Conservation (phyloP, 495 filamentous ascomycete genomes). For the Hypoxylon fuscum region DNA sequence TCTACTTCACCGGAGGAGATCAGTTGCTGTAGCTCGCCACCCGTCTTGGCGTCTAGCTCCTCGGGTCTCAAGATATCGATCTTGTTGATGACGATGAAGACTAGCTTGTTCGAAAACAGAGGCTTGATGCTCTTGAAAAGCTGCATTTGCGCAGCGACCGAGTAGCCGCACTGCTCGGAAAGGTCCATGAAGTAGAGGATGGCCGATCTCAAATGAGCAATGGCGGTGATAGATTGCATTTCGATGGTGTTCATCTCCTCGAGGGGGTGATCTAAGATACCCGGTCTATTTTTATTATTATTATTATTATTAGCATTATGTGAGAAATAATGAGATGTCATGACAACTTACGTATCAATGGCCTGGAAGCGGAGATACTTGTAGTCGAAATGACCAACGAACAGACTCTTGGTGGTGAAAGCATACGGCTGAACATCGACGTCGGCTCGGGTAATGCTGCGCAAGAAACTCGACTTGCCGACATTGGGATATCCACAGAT, state of each 20-base stretch:
- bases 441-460: slow-evolving; percentile 91
- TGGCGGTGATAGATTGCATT: slow-evolving; percentile 96
- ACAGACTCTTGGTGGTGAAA: slow-evolving; percentile 97
- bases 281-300: slow-evolving; percentile 67
- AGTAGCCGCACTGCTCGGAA: slow-evolving; percentile 97
- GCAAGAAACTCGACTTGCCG: slow-evolving; percentile 94
- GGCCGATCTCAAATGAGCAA: slow-evolving; percentile 92
- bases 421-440: slow-evolving; percentile 98
- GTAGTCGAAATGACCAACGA: slow-evolving; percentile 98
- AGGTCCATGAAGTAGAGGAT: slow-evolving; percentile 99
- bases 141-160: slow-evolving; percentile 86
- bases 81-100: slow-evolving; percentile 98
- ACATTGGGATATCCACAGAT: slow-evolving; percentile 99
- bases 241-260: slow-evolving; percentile 99
- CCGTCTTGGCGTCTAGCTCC: slow-evolving; percentile 83
- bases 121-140: slow-evolving; percentile 96
- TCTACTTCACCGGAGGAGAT: slow-evolving; percentile 88
- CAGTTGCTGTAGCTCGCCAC: slow-evolving; percentile 78
- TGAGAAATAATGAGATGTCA: neutral
- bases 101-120: slow-evolving; percentile 94
- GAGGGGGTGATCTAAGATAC: slow-evolving; percentile 95
- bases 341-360: slow-evolving; percentile 62
- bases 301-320: slow-evolving; percentile 20
- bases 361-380: slow-evolving; percentile 94
- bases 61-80: slow-evolving; percentile 90